Percentiles rank a stretch among this genome's conserved stretches.
Evolutionary conservation across 306 rosid genomes (phyloP).

Genomic region (Mucuna pruriens): DNA sequence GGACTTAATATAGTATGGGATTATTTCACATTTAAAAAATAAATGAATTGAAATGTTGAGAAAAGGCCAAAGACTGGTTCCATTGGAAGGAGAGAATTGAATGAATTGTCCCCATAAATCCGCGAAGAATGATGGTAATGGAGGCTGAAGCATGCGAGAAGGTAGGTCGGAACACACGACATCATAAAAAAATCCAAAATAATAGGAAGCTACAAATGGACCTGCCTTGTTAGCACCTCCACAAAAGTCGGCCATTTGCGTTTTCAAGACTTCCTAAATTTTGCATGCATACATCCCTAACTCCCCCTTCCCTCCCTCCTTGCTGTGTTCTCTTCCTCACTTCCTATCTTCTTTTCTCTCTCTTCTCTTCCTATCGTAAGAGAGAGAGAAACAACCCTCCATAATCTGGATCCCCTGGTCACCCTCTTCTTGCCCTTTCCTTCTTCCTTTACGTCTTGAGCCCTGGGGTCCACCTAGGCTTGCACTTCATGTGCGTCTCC

Average conservation of each 20-base stretch:
- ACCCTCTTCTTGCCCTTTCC: background rate
- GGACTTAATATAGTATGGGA: too few relatives aligned
- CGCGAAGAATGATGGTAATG: background rate
- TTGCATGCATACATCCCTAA: slow-evolving; percentile 25
- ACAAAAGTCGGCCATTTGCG: slow-evolving; percentile 26
- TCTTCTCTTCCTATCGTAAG: background rate
- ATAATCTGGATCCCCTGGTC: slow-evolving; percentile 23
- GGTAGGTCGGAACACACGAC: background rate
- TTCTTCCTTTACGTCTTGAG: background rate
- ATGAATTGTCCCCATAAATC: background rate
- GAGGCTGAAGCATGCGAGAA: too few relatives aligned
- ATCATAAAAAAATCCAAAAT: background rate
- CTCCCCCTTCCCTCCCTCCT: background rate
- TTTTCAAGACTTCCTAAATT: background rate
- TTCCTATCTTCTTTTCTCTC: background rate
- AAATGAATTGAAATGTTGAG: background rate
- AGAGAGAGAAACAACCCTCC: slow-evolving; percentile 1
- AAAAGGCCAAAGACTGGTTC: background rate
- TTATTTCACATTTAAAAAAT: too few relatives aligned
- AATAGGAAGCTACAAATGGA: background rate
- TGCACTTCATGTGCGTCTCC: background rate
- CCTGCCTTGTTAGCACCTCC: background rate
- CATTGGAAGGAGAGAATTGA: background rate
- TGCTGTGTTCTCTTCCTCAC: background rate
- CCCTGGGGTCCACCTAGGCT: slow-evolving; percentile 28